Evolutionary conservation across 139 green algal genomes (phyloP).

Genomic region (Coccomyxa sp.): DNA sequence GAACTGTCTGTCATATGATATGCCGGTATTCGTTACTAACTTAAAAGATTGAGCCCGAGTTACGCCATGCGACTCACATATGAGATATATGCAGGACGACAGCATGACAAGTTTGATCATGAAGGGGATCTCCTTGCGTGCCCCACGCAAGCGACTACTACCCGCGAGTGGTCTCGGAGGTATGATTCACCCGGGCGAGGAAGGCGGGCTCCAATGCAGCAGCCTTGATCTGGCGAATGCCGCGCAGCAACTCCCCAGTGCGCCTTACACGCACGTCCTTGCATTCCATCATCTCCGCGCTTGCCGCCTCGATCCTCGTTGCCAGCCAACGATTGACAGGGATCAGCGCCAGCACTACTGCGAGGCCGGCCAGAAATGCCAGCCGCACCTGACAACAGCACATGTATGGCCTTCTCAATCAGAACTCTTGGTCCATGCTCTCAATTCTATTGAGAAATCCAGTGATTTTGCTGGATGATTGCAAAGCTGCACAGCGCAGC

Average conservation of each 20-base stretch:
- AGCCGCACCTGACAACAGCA: slow-evolving; percentile 56
- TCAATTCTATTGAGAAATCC: no score
- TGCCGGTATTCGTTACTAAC: no score
- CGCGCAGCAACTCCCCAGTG: slow-evolving; percentile 51
- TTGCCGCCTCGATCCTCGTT: slow-evolving; percentile 52
- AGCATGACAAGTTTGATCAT: no score
- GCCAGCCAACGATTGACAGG: slow-evolving; percentile 78
- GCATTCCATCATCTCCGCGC: slow-evolving; percentile 62
- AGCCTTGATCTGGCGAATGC: slow-evolving; percentile 59
- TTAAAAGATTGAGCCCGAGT: no score
- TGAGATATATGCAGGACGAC: no score
- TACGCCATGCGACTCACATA: no score
- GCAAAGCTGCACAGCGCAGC: no score
- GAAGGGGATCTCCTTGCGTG: no score
- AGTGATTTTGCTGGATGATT: no score
- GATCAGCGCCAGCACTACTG: slow-evolving; percentile 69
- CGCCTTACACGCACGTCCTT: slow-evolving; percentile 60
- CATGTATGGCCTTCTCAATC: not conserved
- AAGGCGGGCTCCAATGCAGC: slow-evolving; percentile 54
- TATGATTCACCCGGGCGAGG: slow-evolving; percentile 9
- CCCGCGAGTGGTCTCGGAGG: no score
- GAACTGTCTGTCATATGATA: no score
- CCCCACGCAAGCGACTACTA: no score
- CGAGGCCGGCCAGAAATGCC: slow-evolving; percentile 76
- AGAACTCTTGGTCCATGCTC: not conserved